Conservation (phyloP, 2,329 filamentous ascomycete species). For the Neoascochyta sp. region DNA sequence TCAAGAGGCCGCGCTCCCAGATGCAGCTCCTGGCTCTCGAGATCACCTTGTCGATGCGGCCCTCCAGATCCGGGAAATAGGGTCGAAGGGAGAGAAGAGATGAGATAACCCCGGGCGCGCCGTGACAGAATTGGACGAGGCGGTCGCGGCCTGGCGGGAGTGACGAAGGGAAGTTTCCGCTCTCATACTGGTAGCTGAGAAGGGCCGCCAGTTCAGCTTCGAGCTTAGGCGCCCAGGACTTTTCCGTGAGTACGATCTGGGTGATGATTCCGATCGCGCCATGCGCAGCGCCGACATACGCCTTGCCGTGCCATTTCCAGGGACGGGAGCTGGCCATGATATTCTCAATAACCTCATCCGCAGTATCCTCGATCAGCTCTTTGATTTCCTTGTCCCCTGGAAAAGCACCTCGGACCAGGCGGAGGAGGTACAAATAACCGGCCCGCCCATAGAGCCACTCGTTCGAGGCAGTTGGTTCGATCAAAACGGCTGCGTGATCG, state of each 20-base stretch:
- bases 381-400: conserved; percentile 48
- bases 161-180: conserved; percentile 62
- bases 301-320: conserved; percentile 63
- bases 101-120: conserved; percentile 60
- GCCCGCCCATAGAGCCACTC: conserved; percentile 66
- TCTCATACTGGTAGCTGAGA: conserved; percentile 57
- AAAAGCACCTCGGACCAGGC: conserved; percentile 59
- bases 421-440: conserved; percentile 64
- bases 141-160: conserved; percentile 48
- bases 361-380: conserved; percentile 52
- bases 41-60: conserved; percentile 54
- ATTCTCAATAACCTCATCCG: conserved; percentile 55
- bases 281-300: conserved; percentile 64
- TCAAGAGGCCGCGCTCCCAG: conserved; percentile 57
- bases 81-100: conserved; percentile 56
- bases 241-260: conserved; percentile 61
- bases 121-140: conserved; percentile 65
- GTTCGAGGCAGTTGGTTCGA: conserved; percentile 49
- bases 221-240: conserved; percentile 53
- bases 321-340: conserved; percentile 55
- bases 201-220: conserved; percentile 53
- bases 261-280: conserved; percentile 67
- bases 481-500: conserved; percentile 48
- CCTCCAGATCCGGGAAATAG: conserved; percentile 54
- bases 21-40: conserved; percentile 51